Evolutionary conservation across 805 yeast species (phyloP), one percentile per base, ranked within the genome.

Genomic region (Yarrowia sp.): DNA sequence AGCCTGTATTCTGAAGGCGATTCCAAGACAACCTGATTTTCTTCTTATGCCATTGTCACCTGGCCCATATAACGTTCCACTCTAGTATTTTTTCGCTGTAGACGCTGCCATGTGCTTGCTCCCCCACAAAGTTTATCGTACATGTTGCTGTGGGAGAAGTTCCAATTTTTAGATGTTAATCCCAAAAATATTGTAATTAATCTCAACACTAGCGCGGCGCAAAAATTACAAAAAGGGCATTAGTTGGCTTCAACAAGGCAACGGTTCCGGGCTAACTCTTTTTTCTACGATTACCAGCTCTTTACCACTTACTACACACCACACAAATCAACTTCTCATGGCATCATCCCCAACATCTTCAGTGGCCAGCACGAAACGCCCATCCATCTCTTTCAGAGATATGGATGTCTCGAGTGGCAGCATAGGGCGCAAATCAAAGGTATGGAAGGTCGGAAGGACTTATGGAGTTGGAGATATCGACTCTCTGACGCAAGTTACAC

Each of bases 111-210:
- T 36, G 43, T 18, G 42, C 42, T 51, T 51, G 58, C 58, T 51
- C 58, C 58, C 53, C 58, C 58, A 51, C 58, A 51, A 51, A 51
- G 58, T 51, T 51, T 51, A 51, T 51, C 58, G 58, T 51, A 36
- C 43, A 51, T 51, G 57, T 51, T 51, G 58, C 58, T 51, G 58
- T 36, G 58, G 43, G 58, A n/a, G n/a, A 5, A 8, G 18, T 22
- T 36, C 33, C 28, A 36, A 36, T 14, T 22, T 36, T 36, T 36
- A 13, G 42, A 13, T 31, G n/a, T 10, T 14, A 3, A 4, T 31
- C 58, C 43, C 43, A 50, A 35, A 36, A 36, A n/a, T 36, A 18
- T 22, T n/a, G 13, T 7, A 38, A 14, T 38, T 22, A 45, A n/a
- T 10, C 43, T 51, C 57, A 14, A 36, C 57, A 50, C 57, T 50